Evolutionary conservation across 1,139 yeast genomes (phyloP).

Genomic region (Oligophagozyma castellii): DNA sequence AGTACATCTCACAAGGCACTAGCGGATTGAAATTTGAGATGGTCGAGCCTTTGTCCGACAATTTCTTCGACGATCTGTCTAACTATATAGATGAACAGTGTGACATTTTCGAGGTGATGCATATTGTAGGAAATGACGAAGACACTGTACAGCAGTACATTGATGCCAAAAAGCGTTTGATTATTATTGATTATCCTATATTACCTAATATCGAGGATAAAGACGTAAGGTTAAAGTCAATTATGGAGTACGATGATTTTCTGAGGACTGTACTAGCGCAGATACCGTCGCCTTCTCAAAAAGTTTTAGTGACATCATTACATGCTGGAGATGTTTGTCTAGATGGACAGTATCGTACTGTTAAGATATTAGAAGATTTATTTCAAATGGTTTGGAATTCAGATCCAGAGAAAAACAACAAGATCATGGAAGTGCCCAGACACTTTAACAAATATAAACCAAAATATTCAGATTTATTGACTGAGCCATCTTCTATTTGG

Average conservation of each 20-base stretch:
- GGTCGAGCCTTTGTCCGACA: conserved; percentile 27
- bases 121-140: conserved; percentile 11
- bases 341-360: conserved; percentile 7
- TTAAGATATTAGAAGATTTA: conserved; percentile 23
- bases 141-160: conserved; percentile 29
- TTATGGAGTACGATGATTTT: conserved; percentile 36
- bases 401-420: conserved; percentile 45
- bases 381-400: conserved; percentile 26
- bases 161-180: conserved; percentile 49
- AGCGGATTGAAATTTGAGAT: conserved; percentile 34
- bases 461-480: conserved; percentile 8
- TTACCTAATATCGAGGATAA: conserved; percentile 29
- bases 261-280: conserved; percentile 40
- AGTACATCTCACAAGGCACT: conserved; percentile 45
- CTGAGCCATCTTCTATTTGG: conserved; percentile 9
- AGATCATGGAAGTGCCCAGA: conserved; percentile 25
- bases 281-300: conserved; percentile 53
- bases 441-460: conserved; percentile 23
- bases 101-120: conserved; percentile 11
- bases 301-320: conserved; percentile 37
- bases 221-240: conserved; percentile 22
- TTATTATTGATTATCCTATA: conserved; percentile 39
- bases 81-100: conserved; percentile 11
- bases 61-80: conserved; percentile 18
- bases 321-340: conserved; percentile 6